These are phyloP conservation scores for Vitis hybrid DNA, from an alignment of 177 flowering plant species.

Conservation along the genomic window DNA sequence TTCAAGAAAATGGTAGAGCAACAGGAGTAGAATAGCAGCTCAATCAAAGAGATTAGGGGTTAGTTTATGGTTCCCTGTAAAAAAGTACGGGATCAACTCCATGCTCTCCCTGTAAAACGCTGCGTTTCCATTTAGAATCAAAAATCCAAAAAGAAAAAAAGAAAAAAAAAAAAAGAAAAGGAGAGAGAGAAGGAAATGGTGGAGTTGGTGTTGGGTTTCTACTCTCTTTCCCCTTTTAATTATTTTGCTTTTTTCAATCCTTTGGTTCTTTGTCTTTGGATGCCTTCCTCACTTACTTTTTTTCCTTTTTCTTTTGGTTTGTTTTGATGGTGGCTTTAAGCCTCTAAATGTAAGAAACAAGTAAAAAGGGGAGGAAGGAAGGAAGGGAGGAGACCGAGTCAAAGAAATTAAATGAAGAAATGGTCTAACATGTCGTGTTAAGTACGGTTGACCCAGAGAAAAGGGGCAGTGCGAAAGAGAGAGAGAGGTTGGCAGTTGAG, in stretches of 20 bases:
- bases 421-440: slow-evolving; percentile 32
- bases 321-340: background rate
- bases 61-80: slow-evolving; percentile 4
- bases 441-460: slow-evolving; percentile 34
- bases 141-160: background rate
- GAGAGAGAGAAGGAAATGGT: slow-evolving; percentile 9
- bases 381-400: slow-evolving; percentile 22
- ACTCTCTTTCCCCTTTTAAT: background rate
- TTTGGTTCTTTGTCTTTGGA: slow-evolving; percentile 11
- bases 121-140: background rate
- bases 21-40: too few species aligned
- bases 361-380: background rate
- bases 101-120: slow-evolving; percentile 1
- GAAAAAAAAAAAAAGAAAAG: background rate
- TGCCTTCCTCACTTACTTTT: slow-evolving; percentile 7
- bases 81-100: slow-evolving; percentile 5
- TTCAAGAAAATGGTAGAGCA: too few species aligned
- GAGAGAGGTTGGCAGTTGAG: slow-evolving; percentile 27
- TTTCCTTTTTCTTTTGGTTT: background rate
- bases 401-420: slow-evolving; percentile 17
- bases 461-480: background rate
- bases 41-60: too few species aligned
- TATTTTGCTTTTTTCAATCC: background rate
- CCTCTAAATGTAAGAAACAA: background rate
- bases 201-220: slow-evolving; percentile 24